Conservation (phyloP, 805 yeast genomes). For the Candida coquimbonensis region DNA sequence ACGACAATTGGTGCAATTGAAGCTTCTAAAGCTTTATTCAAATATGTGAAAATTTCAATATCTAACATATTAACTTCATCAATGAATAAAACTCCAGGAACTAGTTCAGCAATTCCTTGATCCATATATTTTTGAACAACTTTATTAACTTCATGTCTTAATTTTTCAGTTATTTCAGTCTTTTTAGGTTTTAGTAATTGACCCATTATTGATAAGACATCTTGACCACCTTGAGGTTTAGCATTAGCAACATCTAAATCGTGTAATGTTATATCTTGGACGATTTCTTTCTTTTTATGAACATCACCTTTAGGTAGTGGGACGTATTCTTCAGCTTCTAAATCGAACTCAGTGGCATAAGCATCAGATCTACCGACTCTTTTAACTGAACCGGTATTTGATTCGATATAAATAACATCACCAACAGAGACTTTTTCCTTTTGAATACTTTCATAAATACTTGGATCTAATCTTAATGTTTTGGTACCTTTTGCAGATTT, state of each 20-base stretch:
- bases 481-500: slow-evolving; percentile 90
- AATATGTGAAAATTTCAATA: slow-evolving; percentile 91
- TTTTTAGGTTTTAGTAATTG: slow-evolving; percentile 92
- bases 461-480: slow-evolving; percentile 82
- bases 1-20: slow-evolving; percentile 91
- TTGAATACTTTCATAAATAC: slow-evolving; percentile 87
- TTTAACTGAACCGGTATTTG: slow-evolving; percentile 95
- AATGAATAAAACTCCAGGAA: slow-evolving; percentile 96
- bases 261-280: slow-evolving; percentile 94
- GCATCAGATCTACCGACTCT: slow-evolving; percentile 98
- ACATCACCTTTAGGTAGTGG: slow-evolving; percentile 99
- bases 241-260: slow-evolving; percentile 96
- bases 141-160: slow-evolving; percentile 88
- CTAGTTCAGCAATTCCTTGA: slow-evolving; percentile 95
- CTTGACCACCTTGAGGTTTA: slow-evolving; percentile 95
- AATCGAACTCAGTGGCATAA: slow-evolving; percentile 94
- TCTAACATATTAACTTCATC: slow-evolving; percentile 99
- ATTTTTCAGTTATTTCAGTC: slow-evolving; percentile 94
- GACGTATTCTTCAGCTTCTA: slow-evolving; percentile 97
- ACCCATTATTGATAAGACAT: slow-evolving; percentile 92
- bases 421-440: slow-evolving; percentile 93
- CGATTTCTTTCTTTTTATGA: slow-evolving; percentile 95
- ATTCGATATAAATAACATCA: slow-evolving; percentile 94
- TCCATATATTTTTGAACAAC: slow-evolving; percentile 94
- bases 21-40: slow-evolving; percentile 90